A percentile compares a stretch with the other conserved stretches of the same genome.
Evolutionary conservation across 1,284 basidiomycete species (phyloP).

Genomic region (Malassezia vespertilionis): DNA sequence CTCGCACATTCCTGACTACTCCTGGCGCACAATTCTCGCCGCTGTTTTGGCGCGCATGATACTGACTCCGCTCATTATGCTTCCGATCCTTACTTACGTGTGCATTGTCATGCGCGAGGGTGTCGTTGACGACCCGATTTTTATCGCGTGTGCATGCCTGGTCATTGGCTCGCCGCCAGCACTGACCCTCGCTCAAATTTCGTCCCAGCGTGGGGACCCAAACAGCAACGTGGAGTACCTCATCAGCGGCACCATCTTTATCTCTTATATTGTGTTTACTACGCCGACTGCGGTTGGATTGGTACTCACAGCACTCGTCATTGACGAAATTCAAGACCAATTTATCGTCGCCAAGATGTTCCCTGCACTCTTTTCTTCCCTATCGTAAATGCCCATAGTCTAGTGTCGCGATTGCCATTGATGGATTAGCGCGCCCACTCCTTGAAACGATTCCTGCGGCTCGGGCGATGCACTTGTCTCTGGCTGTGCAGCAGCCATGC

Average conservation of each 20-base stretch:
- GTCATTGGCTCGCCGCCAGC: conserved; percentile 70
- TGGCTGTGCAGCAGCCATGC: background rate
- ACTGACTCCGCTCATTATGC: conserved; percentile 63
- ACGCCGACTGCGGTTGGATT: conserved; percentile 39
- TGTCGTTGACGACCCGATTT: conserved; percentile 56
- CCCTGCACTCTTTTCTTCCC: background rate
- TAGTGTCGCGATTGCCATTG: conserved; percentile 13
- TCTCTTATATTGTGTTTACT: conserved; percentile 36
- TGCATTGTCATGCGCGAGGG: conserved; percentile 19
- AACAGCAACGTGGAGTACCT: conserved; percentile 82
- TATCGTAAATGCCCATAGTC: background rate
- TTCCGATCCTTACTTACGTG: conserved; percentile 40
- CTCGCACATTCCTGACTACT: conserved; percentile 1
- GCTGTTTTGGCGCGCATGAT: conserved; percentile 72
- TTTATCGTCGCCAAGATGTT: background rate
- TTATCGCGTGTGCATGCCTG: conserved; percentile 67
- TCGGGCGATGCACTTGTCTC: background rate
- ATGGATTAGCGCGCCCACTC: conserved; percentile 11
- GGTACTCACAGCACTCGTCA: conserved; percentile 33
- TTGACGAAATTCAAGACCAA: conserved; percentile 25
- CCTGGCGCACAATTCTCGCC: conserved; percentile 64
- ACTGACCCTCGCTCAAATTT: conserved; percentile 57
- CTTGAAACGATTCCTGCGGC: background rate
- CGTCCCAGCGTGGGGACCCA: conserved; percentile 60
- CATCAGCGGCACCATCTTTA: conserved; percentile 55